Conservation (phyloP, 805 yeast genomes). For the Candida ponderosae region DNA sequence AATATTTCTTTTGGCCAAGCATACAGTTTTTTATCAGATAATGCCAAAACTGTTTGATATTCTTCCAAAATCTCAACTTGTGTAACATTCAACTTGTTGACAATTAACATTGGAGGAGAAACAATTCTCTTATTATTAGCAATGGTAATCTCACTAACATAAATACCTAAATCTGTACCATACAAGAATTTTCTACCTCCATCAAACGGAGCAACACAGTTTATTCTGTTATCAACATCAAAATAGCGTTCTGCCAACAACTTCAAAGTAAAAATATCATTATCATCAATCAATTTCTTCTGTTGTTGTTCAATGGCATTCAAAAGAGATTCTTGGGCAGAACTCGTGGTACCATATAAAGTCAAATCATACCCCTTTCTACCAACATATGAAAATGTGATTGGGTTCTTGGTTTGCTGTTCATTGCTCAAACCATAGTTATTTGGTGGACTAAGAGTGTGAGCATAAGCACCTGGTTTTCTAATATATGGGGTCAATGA, state of each 20-base stretch:
- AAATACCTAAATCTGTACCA: conserved; percentile 90
- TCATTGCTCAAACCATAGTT: conserved; percentile 3
- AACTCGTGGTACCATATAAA: conserved; percentile 32
- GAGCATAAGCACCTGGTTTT: conserved; percentile 23
- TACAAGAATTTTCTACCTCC: conserved; percentile 87
- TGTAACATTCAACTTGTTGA: conserved; percentile 68
- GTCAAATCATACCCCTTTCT: conserved; percentile 38
- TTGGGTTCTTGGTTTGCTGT: conserved; percentile 26
- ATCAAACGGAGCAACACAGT: conserved; percentile 89
- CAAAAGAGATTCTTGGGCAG: conserved; percentile 70
- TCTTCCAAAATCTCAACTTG: conserved; percentile 91
- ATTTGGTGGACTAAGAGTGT: conserved; percentile 14
- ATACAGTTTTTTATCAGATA: conserved; percentile 74
- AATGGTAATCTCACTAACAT: conserved; percentile 60
- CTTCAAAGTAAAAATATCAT: conserved; percentile 73
- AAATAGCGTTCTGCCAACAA: conserved; percentile 72
- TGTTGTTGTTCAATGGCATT: conserved; percentile 81
- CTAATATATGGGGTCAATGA: conserved; percentile 37
- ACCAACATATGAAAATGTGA: conserved; percentile 42
- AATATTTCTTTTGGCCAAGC: conserved; percentile 73
- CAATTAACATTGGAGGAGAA: conserved; percentile 67
- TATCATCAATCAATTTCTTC: conserved; percentile 54
- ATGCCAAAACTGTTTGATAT: conserved; percentile 71
- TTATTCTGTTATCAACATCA: conserved; percentile 66
- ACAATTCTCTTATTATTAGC: conserved; percentile 43